A percentile compares a stretch with the other conserved stretches of the same genome.
These are phyloP conservation scores for Chrysoporthe deuterocubensis DNA, from an alignment of 2,329 filamentous ascomycete species.

Conservation along the genomic window DNA sequence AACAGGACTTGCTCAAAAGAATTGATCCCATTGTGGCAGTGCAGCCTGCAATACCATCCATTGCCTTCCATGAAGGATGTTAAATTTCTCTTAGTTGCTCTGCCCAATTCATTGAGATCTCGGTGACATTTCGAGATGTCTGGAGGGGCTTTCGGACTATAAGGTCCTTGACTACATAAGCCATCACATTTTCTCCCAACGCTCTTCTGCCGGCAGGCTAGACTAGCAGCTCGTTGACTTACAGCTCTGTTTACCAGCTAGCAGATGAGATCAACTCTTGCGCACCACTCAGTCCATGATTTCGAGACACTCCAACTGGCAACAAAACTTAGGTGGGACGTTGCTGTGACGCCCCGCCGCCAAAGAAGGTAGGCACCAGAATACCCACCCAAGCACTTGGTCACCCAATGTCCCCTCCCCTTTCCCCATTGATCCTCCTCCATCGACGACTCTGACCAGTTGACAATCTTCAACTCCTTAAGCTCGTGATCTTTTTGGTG, in stretches of 20 bases:
- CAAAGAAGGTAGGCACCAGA: not conserved
- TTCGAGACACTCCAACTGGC: not conserved
- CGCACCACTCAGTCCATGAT: not conserved
- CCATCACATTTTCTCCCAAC: not conserved
- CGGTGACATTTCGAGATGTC: not conserved
- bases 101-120: no score
- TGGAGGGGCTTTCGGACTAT: not conserved
- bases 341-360: not conserved
- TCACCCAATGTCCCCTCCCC: not conserved
- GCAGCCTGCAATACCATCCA: not conserved
- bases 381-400: not conserved
- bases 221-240: not conserved
- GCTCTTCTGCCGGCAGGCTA: not conserved
- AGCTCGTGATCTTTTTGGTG: not conserved
- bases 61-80: not conserved
- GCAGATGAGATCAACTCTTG: not conserved
- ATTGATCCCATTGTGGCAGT: constrained; percentile 1
- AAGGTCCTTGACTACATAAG: not conserved
- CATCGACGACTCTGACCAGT: not conserved
- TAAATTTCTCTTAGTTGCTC: no score
- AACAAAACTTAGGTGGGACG: not conserved
- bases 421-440: not conserved
- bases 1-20: not conserved
- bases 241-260: not conserved
- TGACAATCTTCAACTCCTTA: not conserved